phyloP scores from a whole-genome alignment of 1,139 yeast species.

The Nakaseomyces uthaithaninus region DNA sequence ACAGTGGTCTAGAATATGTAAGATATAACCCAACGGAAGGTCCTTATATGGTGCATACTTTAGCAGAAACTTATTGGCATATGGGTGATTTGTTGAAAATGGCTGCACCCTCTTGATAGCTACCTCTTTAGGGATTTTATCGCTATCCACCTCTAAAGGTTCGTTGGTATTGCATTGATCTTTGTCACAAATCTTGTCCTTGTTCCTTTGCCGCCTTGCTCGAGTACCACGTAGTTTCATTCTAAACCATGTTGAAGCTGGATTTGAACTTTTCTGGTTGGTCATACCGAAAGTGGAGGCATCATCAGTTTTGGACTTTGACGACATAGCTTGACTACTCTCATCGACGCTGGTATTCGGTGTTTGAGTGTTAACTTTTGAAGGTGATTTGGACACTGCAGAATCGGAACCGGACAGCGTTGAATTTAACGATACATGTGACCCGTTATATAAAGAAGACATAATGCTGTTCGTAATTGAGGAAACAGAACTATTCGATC shows the following conservation, averaged over 20 bases:
- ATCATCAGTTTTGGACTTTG: neutral
- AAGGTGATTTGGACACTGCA: neutral
- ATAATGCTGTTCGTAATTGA: conserved; percentile 20
- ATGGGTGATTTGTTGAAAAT: conserved; percentile 42
- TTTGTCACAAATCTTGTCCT: neutral
- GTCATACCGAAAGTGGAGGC: conserved; percentile 3
- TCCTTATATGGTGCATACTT: conserved; percentile 56
- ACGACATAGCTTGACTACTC: neutral
- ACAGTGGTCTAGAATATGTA: conserved; percentile 54
- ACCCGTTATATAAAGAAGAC: conserved; percentile 13
- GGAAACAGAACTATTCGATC: conserved; percentile 18
- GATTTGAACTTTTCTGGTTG: neutral
- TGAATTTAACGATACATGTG: conserved; percentile 5
- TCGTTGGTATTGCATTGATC: neutral
- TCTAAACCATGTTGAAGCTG: conserved; percentile 9
- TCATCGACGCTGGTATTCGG: neutral
- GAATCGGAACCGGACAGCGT: conserved; percentile 4
- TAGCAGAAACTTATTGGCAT: conserved; percentile 47
- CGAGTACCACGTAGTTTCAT: conserved; percentile 6
- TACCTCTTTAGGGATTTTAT: neutral
- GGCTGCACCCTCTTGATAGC: conserved; percentile 11
- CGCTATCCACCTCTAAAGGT: neutral
- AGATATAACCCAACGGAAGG: conserved; percentile 57
- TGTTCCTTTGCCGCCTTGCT: conserved; percentile 5
- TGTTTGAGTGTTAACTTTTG: neutral